Percentiles rank a stretch among this genome's conserved stretches.
phyloP scores from a whole-genome alignment of 1,284 basidiomycete genomes.

The Sporisorium scitamineum region DNA sequence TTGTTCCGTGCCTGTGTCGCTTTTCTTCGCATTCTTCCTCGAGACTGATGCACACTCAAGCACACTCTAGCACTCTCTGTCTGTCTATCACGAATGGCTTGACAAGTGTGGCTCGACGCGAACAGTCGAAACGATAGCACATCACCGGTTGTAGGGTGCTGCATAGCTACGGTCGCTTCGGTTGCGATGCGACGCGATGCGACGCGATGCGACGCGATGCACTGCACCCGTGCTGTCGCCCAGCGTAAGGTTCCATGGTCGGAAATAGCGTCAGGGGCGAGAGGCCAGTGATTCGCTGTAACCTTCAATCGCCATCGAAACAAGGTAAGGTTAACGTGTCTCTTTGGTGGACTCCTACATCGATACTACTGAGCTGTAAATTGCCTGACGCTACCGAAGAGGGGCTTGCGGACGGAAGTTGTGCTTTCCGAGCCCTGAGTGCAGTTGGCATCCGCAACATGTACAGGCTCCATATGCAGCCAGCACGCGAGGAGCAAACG shows the following conservation, averaged over 20 bases:
- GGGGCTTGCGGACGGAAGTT: neutral
- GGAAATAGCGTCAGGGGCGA: neutral
- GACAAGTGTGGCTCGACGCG: neutral
- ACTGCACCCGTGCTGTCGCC: slow-evolving; percentile 14
- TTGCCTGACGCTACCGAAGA: too few relatives aligned
- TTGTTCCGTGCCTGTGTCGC: neutral
- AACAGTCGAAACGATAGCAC: neutral
- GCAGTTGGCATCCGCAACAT: neutral
- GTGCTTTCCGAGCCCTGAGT: neutral
- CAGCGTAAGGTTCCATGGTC: slow-evolving; percentile 14
- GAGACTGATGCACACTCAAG: neutral
- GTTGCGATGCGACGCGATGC: slow-evolving; percentile 2
- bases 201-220: slow-evolving; percentile 21
- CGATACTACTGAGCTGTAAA: too few relatives aligned
- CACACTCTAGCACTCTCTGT: neutral
- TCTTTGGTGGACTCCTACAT: too few relatives aligned
- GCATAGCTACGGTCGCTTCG: neutral
- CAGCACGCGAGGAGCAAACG: slow-evolving; percentile 1
- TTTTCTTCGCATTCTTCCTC: neutral
- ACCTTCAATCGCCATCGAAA: neutral
- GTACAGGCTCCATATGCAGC: slow-evolving; percentile 2
- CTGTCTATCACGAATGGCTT: neutral
- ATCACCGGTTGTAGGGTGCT: neutral
- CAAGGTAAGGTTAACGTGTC: neutral
- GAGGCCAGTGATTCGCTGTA: neutral